Evolutionary conservation across 768 basidiomycete genomes (phyloP).

Genomic region (Mycena venus): DNA sequence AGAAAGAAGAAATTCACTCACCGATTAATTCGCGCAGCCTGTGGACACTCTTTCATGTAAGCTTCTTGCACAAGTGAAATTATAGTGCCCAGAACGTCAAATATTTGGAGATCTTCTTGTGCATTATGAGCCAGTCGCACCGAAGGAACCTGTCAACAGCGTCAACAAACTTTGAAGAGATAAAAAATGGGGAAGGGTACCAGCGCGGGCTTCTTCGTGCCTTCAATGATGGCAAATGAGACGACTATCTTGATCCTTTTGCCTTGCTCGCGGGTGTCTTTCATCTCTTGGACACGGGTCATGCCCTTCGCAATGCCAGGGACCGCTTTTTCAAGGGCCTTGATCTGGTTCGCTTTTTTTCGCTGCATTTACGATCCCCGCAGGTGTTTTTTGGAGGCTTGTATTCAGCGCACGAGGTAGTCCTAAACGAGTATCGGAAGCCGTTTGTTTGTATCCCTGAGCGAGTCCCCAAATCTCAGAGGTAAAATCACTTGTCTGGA

Average conservation of each 20-base stretch:
- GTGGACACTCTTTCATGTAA: neutral
- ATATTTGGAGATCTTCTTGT: neutral
- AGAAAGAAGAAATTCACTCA: neutral
- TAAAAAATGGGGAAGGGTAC: neutral
- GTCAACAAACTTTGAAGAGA: too few relatives aligned
- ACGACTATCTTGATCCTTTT: conserved; percentile 8
- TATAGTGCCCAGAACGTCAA: neutral
- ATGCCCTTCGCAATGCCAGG: neutral
- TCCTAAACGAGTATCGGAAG: conserved; percentile 22
- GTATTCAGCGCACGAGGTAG: conserved; percentile 7
- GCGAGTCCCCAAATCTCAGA: conserved; percentile 13
- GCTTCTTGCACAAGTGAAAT: neutral
- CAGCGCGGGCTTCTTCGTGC: neutral
- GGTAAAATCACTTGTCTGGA: conserved; percentile 27
- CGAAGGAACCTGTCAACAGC: neutral
- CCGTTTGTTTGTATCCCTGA: conserved; percentile 7
- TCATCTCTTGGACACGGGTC: neutral
- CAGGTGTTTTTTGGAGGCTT: conserved; percentile 1
- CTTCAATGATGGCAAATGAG: neutral
- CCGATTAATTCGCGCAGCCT: neutral
- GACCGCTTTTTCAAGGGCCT: neutral
- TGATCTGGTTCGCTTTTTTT: neutral
- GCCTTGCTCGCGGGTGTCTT: conserved; percentile 11
- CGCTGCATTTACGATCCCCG: neutral
- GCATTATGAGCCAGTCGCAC: neutral